phyloP scores from a whole-genome alignment of 345 rosid species.

The Microcos paniculata region DNA sequence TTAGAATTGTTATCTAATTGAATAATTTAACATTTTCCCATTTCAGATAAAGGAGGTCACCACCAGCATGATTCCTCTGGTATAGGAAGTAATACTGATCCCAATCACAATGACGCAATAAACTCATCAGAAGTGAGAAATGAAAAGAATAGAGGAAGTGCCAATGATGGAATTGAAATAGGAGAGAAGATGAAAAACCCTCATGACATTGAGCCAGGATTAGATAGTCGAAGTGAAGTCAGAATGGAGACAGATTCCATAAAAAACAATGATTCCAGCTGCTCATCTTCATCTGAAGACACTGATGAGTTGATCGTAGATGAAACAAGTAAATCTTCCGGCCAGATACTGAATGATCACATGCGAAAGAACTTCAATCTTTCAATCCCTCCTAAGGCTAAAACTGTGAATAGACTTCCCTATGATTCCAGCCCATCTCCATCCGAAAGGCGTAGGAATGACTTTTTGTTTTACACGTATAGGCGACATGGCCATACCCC shows the following conservation, averaged over 20 bases:
- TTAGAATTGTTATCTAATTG: neutral
- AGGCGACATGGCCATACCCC: constrained; percentile 48
- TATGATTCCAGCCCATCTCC: constrained; percentile 41
- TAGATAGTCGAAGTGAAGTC: constrained; percentile 26
- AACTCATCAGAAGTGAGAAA: constrained; percentile 2
- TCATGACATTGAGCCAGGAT: constrained; percentile 24
- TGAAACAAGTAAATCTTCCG: constrained; percentile 28
- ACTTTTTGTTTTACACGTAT: constrained; percentile 39
- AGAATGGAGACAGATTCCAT: constrained; percentile 33
- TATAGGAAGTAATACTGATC: constrained; percentile 24
- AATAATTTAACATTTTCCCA: neutral
- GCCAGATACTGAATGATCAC: constrained; percentile 12
- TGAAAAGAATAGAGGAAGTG: constrained; percentile 11
- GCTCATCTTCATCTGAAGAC: constrained; percentile 36
- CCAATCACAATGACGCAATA: constrained; percentile 17
- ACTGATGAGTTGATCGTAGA: constrained; percentile 23
- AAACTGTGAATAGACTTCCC: constrained; percentile 19
- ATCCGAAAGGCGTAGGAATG: constrained; percentile 35
- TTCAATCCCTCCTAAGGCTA: constrained; percentile 45
- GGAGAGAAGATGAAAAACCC: constrained; percentile 13
- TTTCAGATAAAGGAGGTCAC: constrained; percentile 42
- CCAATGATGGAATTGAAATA: neutral
- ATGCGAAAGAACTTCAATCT: constrained; percentile 27
- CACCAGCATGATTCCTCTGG: constrained; percentile 18
- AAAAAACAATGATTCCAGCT: constrained; percentile 28